Percentiles rank a stretch among this genome's conserved stretches.
phyloP scores from a whole-genome alignment of 768 basidiomycete species.

The Pleurotus sapidus region DNA sequence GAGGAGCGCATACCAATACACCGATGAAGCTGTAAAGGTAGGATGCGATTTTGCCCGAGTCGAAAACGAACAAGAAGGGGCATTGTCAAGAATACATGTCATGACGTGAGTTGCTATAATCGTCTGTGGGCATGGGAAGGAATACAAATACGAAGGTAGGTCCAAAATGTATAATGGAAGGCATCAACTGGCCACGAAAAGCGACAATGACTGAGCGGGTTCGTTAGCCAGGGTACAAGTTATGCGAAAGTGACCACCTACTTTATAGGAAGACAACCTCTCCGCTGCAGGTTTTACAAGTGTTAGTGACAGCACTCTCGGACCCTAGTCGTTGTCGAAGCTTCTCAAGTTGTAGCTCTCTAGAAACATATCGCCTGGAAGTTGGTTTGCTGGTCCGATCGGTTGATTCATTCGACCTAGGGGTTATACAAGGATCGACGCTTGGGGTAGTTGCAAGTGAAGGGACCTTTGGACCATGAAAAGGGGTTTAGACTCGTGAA shows the following conservation, averaged over 20 bases:
- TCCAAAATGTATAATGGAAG: conserved; percentile 2
- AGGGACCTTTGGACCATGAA: conserved; percentile 46
- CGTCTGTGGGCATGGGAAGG: conserved; percentile 7
- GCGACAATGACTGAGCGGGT: neutral
- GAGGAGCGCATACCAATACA: conserved; percentile 6
- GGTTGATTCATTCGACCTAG: neutral
- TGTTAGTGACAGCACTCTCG: conserved; percentile 23
- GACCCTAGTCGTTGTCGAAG: conserved; percentile 52
- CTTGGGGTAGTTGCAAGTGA: conserved; percentile 13
- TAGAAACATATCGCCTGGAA: conserved; percentile 45
- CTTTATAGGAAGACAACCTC: conserved; percentile 40
- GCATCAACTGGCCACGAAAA: neutral
- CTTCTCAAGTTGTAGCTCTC: conserved; percentile 64
- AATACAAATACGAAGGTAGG: conserved; percentile 4
- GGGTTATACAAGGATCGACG: neutral
- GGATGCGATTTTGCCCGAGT: neutral
- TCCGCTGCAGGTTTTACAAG: conserved; percentile 37
- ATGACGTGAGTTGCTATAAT: neutral
- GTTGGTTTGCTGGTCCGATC: conserved; percentile 1
- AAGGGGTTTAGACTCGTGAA: conserved; percentile 60
- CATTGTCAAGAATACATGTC: conserved; percentile 7
- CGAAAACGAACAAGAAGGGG: neutral
- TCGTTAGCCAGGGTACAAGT: neutral
- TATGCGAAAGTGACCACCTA: conserved; percentile 11
- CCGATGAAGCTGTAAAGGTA: conserved; percentile 16